Conservation (phyloP, 345 rosid species). For the Citrus inodora region DNA sequence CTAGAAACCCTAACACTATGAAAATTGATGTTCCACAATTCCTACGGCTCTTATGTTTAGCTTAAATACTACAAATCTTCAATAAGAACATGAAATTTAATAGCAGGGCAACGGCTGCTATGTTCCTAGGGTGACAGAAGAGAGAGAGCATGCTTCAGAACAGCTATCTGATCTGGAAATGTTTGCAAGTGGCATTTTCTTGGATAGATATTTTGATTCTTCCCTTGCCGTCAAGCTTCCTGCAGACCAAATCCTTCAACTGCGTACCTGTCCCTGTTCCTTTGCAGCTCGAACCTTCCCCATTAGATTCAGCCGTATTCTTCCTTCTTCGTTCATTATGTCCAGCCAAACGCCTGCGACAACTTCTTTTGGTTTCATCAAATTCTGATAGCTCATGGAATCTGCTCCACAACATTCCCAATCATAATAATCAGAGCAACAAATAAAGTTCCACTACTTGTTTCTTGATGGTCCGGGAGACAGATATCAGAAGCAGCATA, state of each 20-base stretch:
- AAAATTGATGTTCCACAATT: not conserved
- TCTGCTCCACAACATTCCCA: slow-evolving; percentile 24
- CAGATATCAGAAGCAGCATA: not conserved
- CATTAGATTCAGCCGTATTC: slow-evolving; percentile 29
- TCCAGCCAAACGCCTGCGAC: slow-evolving; percentile 54
- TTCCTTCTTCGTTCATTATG: slow-evolving; percentile 66
- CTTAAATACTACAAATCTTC: not conserved
- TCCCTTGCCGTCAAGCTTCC: slow-evolving; percentile 38
- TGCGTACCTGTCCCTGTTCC: slow-evolving; percentile 1
- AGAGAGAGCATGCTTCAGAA: slow-evolving; percentile 44
- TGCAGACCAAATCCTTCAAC: slow-evolving; percentile 34
- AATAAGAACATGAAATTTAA: not conserved
- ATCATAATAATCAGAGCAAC: not conserved
- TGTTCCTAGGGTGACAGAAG: slow-evolving; percentile 49
- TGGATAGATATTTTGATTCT: slow-evolving; percentile 35
- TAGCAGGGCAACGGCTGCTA: not conserved
- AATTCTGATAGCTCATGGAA: slow-evolving; percentile 57
- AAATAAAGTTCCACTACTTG: not conserved
- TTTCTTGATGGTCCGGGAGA: not conserved
- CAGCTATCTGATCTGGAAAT: slow-evolving; percentile 40
- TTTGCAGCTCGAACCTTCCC: slow-evolving; percentile 32
- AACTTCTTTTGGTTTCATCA: slow-evolving; percentile 54
- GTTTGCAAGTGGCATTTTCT: slow-evolving; percentile 39
- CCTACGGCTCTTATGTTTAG: not conserved
- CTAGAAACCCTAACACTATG: not conserved